These are phyloP conservation scores for Quercus cerris DNA, from an alignment of 306 rosid species.

Conservation along the genomic window DNA sequence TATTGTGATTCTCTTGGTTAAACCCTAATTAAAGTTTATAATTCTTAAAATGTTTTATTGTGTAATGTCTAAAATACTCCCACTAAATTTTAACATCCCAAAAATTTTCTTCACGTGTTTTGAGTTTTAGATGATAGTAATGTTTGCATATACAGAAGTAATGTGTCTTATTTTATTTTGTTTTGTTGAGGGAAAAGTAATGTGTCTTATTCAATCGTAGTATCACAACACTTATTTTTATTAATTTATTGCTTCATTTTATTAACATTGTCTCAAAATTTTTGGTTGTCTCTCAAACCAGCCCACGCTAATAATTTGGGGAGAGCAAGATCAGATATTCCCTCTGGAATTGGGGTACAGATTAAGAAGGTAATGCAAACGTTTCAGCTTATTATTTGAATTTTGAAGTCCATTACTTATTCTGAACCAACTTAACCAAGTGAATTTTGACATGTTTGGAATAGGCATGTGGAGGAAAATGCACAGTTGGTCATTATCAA, in stretches of 20 bases:
- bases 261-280: not conserved
- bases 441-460: not conserved
- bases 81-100: no score
- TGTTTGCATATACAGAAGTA: no score
- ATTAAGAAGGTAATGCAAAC: constrained; percentile 51
- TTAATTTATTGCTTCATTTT: not conserved
- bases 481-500: constrained; percentile 41
- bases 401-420: not conserved
- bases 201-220: not conserved
- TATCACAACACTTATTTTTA: not conserved
- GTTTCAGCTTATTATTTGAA: constrained; percentile 2
- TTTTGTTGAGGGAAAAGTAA: not conserved
- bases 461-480: constrained; percentile 52
- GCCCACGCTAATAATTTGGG: constrained; percentile 59
- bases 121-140: no score
- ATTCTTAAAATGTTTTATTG: no score
- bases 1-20: no score
- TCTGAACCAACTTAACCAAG: not conserved
- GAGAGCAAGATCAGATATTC: constrained; percentile 64
- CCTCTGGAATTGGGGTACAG: constrained; percentile 63
- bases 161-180: no score
- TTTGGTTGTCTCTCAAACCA: constrained; percentile 25
- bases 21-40: no score
- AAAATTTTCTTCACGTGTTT: no score
- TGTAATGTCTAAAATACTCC: no score